Percentiles rank a stretch among this genome's conserved stretches.
phyloP scores from a whole-genome alignment of 768 basidiomycete species.

The Lactarius vividus region DNA sequence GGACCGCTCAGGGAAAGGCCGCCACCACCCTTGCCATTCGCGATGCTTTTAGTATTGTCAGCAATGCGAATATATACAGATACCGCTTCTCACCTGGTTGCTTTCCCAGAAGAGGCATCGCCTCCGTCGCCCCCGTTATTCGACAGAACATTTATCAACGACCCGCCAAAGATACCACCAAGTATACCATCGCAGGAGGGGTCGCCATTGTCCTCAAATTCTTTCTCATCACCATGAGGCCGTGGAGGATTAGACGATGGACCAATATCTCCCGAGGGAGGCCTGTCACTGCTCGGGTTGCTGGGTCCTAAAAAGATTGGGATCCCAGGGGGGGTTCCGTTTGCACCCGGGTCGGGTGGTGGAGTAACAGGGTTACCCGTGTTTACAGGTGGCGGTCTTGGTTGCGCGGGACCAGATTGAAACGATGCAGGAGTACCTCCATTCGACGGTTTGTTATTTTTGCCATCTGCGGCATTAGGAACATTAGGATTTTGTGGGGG shows the following conservation, averaged over 20 bases:
- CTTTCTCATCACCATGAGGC: constrained; percentile 1
- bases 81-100: constrained; percentile 17
- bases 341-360: neutral
- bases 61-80: neutral
- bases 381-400: neutral
- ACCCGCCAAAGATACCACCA: constrained; percentile 2
- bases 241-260: neutral
- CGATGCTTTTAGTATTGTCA: constrained; percentile 1
- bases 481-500: neutral
- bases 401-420: neutral
- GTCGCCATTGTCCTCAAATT: neutral
- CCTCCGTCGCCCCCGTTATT: constrained; percentile 35
- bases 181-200: constrained; percentile 1
- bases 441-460: neutral
- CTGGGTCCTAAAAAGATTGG: constrained; percentile 18
- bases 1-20: constrained; percentile 15
- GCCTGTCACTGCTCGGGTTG: neutral
- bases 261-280: constrained; percentile 2
- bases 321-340: neutral
- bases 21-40: constrained; percentile 1
- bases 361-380: neutral
- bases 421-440: constrained; percentile 1
- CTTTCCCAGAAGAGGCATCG: constrained; percentile 27
- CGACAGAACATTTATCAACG: constrained; percentile 35
- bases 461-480: neutral